Percentiles rank a stretch among this genome's conserved stretches.
These are phyloP conservation scores for Chenopodium formosanum DNA, from an alignment of 148 eudicot species.

Conservation along the genomic window DNA sequence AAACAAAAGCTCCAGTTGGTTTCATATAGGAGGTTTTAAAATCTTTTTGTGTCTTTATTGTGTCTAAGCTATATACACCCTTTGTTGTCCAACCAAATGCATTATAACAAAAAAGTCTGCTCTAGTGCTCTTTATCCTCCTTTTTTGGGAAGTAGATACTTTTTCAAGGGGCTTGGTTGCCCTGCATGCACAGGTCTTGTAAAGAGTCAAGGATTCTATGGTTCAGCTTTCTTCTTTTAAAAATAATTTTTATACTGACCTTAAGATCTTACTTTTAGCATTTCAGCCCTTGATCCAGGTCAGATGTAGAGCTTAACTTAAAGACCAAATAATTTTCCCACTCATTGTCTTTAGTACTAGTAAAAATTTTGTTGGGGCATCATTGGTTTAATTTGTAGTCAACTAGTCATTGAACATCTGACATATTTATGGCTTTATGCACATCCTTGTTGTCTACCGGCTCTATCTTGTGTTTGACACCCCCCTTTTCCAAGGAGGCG, in stretches of 20 bases:
- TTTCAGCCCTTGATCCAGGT: background rate
- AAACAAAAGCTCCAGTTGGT: background rate
- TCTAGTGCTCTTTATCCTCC: background rate
- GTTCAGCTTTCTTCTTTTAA: background rate
- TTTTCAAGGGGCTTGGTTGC: background rate
- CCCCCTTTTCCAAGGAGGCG: background rate
- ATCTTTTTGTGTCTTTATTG: no score
- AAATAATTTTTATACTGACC: background rate
- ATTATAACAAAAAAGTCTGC: background rate
- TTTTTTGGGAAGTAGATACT: background rate
- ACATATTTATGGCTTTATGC: no score
- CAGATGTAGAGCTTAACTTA: background rate
- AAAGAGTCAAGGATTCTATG: background rate
- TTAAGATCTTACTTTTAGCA: background rate
- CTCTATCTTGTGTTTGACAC: background rate
- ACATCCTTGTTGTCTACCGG: no score
- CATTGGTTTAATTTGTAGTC: background rate
- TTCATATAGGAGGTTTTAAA: no score
- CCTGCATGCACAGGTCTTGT: background rate
- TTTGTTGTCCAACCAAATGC: background rate
- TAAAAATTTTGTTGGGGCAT: background rate
- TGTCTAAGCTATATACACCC: no score
- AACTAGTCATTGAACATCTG: no score
- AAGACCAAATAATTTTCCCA: background rate
- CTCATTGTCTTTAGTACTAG: no score